phyloP scores from a whole-genome alignment of 2,329 filamentous ascomycete genomes.

The Claviceps africana region DNA sequence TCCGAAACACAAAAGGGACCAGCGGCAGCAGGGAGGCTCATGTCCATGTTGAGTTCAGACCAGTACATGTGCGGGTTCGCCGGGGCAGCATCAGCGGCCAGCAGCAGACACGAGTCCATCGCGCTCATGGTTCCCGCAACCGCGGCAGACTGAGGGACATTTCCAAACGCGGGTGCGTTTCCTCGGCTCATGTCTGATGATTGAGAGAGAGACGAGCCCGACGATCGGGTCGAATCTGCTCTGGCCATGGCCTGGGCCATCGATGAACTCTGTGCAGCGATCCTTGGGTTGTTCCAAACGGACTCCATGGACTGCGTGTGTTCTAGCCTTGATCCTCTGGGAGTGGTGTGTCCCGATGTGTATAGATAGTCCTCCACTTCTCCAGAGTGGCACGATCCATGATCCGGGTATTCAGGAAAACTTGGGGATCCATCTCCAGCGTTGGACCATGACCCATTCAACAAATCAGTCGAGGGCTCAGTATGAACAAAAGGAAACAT shows the following conservation, averaged over 20 bases:
- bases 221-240: conserved; percentile 24
- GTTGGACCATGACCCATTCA: conserved; percentile 40
- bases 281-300: conserved; percentile 32
- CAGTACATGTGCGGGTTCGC: conserved; percentile 38
- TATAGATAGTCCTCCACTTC: conserved; percentile 42
- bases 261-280: conserved; percentile 17
- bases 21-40: conserved; percentile 23
- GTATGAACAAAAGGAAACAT: conserved; percentile 46
- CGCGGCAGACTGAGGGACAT: conserved; percentile 22
- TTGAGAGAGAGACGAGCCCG: conserved; percentile 33
- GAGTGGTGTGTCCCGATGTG: conserved; percentile 40
- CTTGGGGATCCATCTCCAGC: conserved; percentile 46
- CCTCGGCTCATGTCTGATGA: conserved; percentile 37
- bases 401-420: conserved; percentile 39
- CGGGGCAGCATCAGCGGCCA: conserved; percentile 34
- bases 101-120: conserved; percentile 36
- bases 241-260: conserved; percentile 26
- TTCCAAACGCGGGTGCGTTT: conserved; percentile 31
- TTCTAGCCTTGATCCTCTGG: conserved; percentile 33
- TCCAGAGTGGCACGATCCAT: conserved; percentile 34
- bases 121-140: conserved; percentile 27
- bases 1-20: conserved; percentile 29
- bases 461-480: conserved; percentile 43
- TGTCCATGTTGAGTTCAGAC: conserved; percentile 30
- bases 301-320: conserved; percentile 31